Evolutionary conservation across 306 rosid genomes (phyloP), one percentile per base, ranked within the genome.

Genomic region (Cucurbita pepo): DNA sequence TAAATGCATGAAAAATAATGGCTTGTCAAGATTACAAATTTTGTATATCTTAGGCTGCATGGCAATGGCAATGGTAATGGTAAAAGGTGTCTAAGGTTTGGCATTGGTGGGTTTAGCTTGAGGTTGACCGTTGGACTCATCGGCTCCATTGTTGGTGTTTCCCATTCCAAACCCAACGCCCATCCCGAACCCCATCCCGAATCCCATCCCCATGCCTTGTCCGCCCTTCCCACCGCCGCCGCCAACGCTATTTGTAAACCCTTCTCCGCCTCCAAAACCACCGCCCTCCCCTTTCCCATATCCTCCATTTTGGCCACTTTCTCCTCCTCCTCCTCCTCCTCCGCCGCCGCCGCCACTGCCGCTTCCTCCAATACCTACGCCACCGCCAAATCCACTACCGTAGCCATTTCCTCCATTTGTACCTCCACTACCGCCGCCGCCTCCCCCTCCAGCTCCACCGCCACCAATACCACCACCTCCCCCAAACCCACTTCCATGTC

Each of bases 381-480:
- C 64, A 14, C 64, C 64, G 4, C 64, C 64, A 58, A 64, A 64
- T 18, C 71, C 69, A 63, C 69, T 63, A 4, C 69, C 69, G 41
- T 63, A 18, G 3, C 69, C 71, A 64, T 64, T 64, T 64, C 71
- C 71, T 40, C 53, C 53, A 65, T 65, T 65, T 43, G 72, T 1
- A 10, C 71, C 37, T 1, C 65, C 43, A 5, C 54, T 5, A 1
- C 54, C 54, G 16, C 52, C 52, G 54, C 54, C 54, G 1, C 67
- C 45, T 3, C 69, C 69, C 8, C 69, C 69, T 13, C 10, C 73
- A 2, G 43, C 76, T 30, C 72, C 72, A 11, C 8, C 45, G 0
- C 76, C 69, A 0, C 77, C 53, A 5, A 67, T 57, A 7, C 86
- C 86, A 10, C 59, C 38, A 44, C 83, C 82, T 57, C 63, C 83